A percentile compares a stretch with the other conserved stretches of the same genome.
Conservation (phyloP, 495 filamentous ascomycete genomes). For the Neurospora tetraspora region DNA sequence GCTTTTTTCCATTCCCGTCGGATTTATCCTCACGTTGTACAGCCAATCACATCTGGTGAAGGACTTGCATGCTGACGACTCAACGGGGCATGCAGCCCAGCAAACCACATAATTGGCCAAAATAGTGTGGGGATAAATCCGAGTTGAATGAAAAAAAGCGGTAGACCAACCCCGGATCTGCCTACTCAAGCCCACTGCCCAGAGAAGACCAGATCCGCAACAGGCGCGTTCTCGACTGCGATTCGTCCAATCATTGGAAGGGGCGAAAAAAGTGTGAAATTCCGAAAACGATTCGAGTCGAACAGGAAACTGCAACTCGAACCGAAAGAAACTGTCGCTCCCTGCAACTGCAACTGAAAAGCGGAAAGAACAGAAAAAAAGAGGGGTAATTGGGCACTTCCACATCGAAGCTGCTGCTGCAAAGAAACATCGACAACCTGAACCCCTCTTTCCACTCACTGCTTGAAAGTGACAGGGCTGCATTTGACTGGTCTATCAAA, state of each 20-base stretch:
- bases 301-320: background rate
- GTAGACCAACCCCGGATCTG: background rate
- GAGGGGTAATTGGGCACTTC: background rate
- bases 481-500: background rate
- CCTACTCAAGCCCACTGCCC: background rate
- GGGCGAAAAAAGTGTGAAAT: background rate
- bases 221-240: background rate
- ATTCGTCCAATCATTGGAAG: background rate
- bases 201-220: background rate
- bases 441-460: background rate
- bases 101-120: too few species aligned
- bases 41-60: too few species aligned
- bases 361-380: background rate
- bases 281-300: background rate
- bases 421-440: background rate
- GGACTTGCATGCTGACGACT: too few species aligned
- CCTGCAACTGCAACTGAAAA: background rate
- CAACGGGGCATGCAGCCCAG: too few species aligned
- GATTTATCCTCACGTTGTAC: too few species aligned
- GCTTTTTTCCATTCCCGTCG: too few species aligned
- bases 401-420: background rate
- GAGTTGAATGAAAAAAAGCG: too few species aligned
- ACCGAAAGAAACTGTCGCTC: background rate
- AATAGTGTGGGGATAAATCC: too few species aligned
- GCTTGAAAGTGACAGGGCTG: background rate